These are phyloP conservation scores for Oryza glaberrima DNA, from an alignment of 176 grass and related monocot species.

Conservation along the genomic window DNA sequence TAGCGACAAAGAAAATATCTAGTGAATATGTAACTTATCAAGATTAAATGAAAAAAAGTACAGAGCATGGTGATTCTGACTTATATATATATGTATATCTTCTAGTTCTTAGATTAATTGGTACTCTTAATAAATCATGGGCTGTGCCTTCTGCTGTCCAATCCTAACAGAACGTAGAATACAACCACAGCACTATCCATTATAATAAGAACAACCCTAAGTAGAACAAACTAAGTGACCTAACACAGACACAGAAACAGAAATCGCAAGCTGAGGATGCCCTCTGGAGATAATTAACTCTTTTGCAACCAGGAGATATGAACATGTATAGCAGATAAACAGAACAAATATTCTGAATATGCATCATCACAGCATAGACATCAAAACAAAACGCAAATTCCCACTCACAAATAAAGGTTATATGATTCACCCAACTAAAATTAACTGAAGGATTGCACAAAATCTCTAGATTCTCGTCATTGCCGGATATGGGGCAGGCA, in stretches of 20 bases:
- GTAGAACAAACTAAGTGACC: constrained; percentile 8
- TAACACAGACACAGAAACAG: not conserved
- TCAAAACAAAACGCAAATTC: not conserved
- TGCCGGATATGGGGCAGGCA: constrained; percentile 14
- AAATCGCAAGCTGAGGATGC: not conserved
- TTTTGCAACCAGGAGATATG: not conserved
- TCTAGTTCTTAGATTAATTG: not conserved
- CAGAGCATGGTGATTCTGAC: not conserved
- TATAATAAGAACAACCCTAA: constrained; percentile 16
- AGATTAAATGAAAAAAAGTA: not conserved
- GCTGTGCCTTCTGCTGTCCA: constrained; percentile 3
- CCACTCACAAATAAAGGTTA: not conserved
- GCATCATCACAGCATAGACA: not conserved
- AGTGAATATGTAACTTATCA: not conserved
- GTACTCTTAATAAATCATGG: not conserved
- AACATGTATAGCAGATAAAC: not conserved
- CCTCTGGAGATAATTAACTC: not conserved
- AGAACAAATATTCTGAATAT: not conserved
- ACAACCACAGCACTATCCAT: not conserved
- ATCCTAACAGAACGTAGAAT: constrained; percentile 16
- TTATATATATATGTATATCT: not conserved
- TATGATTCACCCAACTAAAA: not conserved
- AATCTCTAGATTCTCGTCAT: not conserved
- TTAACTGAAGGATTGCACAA: not conserved
- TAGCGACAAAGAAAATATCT: not conserved